A percentile compares a stretch with the other conserved stretches of the same genome.
Evolutionary conservation across 371 early-diverging fungal genomes (phyloP).

Genomic region (Actinomortierella ambigua): DNA sequence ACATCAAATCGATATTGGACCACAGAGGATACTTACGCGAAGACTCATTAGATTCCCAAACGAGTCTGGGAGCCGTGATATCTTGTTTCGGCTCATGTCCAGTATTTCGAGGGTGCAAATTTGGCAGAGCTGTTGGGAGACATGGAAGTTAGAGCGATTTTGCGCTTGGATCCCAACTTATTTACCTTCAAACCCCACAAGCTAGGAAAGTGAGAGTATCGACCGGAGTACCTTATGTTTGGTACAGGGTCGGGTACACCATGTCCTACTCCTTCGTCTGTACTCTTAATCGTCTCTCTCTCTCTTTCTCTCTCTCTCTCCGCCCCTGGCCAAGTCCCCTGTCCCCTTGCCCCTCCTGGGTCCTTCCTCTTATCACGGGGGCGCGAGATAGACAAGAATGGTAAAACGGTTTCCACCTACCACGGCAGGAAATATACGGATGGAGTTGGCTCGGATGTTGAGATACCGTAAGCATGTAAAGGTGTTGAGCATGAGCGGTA

Average conservation of each 20-base stretch:
- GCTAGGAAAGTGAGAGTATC: no score
- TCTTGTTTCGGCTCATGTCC: conserved; percentile 47
- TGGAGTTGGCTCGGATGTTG: conserved; percentile 45
- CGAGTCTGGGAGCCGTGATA: conserved; percentile 30
- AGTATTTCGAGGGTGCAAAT: conserved; percentile 33
- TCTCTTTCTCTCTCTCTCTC: not conserved
- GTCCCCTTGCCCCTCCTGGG: not conserved
- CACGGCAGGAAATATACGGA: conserved; percentile 39
- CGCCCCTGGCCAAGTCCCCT: not conserved
- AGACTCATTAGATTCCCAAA: conserved; percentile 42
- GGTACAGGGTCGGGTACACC: no score
- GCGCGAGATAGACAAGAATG: not conserved
- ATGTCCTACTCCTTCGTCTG: no score
- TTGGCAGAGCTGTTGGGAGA: conserved; percentile 35
- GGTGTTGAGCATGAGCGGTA: conserved; percentile 44
- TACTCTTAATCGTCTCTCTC: no score
- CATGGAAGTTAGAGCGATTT: no score
- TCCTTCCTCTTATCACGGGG: not conserved
- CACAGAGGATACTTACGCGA: conserved; percentile 13
- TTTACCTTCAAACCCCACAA: no score
- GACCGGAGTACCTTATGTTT: no score
- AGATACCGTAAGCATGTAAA: conserved; percentile 42
- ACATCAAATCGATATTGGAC: no score
- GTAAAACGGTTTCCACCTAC: conserved; percentile 11
- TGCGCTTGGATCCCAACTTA: no score